Base-by-base conservation (phyloP, 1,284 basidiomycete species). In the Fomitopsis betulina region DNA sequence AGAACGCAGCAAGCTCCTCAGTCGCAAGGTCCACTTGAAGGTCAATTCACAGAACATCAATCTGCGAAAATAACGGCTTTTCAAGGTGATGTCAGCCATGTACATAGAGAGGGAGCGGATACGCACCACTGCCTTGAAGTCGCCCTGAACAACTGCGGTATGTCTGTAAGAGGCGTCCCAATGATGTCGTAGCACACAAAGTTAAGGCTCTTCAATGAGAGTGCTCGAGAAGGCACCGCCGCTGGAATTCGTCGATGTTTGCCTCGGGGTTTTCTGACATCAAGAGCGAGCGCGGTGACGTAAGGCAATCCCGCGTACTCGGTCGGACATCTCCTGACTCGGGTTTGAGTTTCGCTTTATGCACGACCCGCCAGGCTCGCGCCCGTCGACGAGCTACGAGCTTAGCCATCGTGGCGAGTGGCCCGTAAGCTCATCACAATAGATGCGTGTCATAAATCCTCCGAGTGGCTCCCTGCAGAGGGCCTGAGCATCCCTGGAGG, bases 401-500 rank as follows among this genome's bases (percentile, higher is more conserved):
- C 13, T 63, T 65, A 0, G 66, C 66, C 5, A 63, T 56, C 17
- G 64, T 52, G 19, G 67, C 56, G 7, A 68, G 43, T 56, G 66
- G 62, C 15, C 66, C 59, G 12, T 66, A 60, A n/a, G 65, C 62
- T 13, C 59, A 49, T 62, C 19, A 61, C 63, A 12, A 65, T 60
- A 42, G 61, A 58, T 0, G 64, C 55, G 9, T 62, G 54, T 21
- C 58, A 47, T 12, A 63, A 55, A 19, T 59, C 62, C 59, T 67
- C 66, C 43, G 61, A n/a, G n/a, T n/a, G n/a, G 57, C 56, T 64
- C 59, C 61, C 63, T 61, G 19, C 60, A 63, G 35, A 65, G 58
- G 15, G 57, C 23, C 60, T 68, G 64, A 56, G 66, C 62, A 32
- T 67, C 63, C 59, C 67, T 63, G 59, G 64, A 67, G n/a, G n/a